Evolutionary conservation across 129 eudicot species (phyloP), one percentile per base, ranked within the genome.

Genomic region (Oenanthe sinensis): DNA sequence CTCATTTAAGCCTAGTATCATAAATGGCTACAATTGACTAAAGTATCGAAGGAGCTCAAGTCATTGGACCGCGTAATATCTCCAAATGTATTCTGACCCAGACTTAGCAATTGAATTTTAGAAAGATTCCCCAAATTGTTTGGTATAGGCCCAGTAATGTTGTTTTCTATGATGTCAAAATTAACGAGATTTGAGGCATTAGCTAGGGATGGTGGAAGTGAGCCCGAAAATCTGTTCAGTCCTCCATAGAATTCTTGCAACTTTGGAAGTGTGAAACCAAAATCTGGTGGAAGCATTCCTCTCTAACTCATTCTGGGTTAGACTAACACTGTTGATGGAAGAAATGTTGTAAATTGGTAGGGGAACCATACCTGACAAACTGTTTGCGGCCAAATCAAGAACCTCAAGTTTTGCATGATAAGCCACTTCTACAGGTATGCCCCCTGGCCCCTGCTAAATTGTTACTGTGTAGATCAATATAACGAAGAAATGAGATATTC

Each of bases 261-360:
- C 14, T 71, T 79, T 6, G 82, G 82, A 49, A 79, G 77, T 39
- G 77, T 48, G 14, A 69, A 36, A 40, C 82, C 82, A 9, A 79
- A 13, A 17, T 71, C 24, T 20, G 77, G 2, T 22, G 40, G 71
- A 65, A 60, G 69, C 36, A 5, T n/a, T 60, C 9, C 69, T 36
- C 9, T n/a, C 36, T 24, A 60, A 4, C 30, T 60, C 33, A 11
- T 60, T 60, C 5, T 26, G 14, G 30, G 0, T 26, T 0, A 60
- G 13, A 26, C 15, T 1, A 2, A 60, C 1, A 60, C 0, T 0
- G n/a, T 22, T 6, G 36, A 60, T 4, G 16, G 13, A 5, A 13
- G 81, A 68, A 36, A 48, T 79, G 67, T 60, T 60, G 37, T 60
- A 60, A 10, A 60, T 14, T 60, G 30, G 36, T 11, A 24, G 36